Percentiles rank a stretch among this genome's conserved stretches.
These are phyloP conservation scores for Saccharum hybrid DNA, from an alignment of 202 grass and related monocot genomes.

Conservation along the genomic window DNA sequence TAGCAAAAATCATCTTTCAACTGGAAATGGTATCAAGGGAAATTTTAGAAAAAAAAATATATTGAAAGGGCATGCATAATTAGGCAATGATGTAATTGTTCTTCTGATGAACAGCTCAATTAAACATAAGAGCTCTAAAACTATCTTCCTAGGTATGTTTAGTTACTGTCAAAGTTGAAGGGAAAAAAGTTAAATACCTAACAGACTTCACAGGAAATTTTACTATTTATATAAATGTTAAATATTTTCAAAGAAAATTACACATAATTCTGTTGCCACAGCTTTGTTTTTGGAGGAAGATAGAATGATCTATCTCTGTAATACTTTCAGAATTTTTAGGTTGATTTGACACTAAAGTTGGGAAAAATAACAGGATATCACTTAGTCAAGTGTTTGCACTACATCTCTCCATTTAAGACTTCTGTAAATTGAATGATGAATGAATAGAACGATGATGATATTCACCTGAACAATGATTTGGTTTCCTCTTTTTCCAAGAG, in stretches of 20 bases:
- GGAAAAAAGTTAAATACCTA: not conserved
- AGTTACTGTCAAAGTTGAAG: not conserved
- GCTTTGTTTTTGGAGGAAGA: constrained; percentile 8
- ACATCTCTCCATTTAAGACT: constrained; percentile 16
- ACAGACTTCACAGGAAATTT: not conserved
- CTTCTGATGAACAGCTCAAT: constrained; percentile 7
- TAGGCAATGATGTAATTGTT: constrained; percentile 3
- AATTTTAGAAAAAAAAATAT: not conserved
- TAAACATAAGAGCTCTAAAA: constrained; percentile 10
- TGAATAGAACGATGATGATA: constrained; percentile 39
- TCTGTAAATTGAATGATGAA: not conserved
- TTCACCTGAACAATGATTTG: constrained; percentile 80
- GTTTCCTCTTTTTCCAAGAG: constrained; percentile 79
- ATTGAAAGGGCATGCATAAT: not conserved
- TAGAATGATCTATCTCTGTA: not conserved
- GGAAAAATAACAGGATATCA: constrained; percentile 20
- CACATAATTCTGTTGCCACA: constrained; percentile 1
- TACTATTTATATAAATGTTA: not conserved
- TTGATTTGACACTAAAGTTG: not conserved
- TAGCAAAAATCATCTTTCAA: constrained; percentile 6
- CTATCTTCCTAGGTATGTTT: not conserved
- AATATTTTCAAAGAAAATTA: not conserved
- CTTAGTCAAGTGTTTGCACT: not conserved
- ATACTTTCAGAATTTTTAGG: not conserved
- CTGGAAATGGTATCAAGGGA: not conserved